Evolutionary conservation across 768 basidiomycete genomes (phyloP), one percentile per base, ranked within the genome.

Genomic region (Phylloporus sp.): DNA sequence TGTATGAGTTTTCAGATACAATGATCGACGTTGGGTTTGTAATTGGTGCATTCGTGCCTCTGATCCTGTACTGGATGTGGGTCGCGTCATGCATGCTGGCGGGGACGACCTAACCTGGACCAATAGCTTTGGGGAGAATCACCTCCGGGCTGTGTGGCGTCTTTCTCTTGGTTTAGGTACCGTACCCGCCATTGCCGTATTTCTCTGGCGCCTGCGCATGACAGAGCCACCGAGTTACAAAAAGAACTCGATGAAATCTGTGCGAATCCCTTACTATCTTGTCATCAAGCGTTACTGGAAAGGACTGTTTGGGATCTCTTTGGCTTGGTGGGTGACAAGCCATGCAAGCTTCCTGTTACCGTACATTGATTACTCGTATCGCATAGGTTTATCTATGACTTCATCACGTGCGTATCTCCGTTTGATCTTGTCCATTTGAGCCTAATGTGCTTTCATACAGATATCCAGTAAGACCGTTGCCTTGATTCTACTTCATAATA

Each of bases 1-100:
- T 22, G 34, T 29, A 45, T 47, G 35, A 55, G 24, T 13, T 53
- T 23, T 5, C 16, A 90, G 88, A 91, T 61, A 68, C 77, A 6
- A 93, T 93, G 92, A 91, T 93, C 59, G 93, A 91, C 63, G 70
- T 84, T 50, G 89, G 88, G 35, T 91, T 91, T 63, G 89, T 91
- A 36, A 61, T 93, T 42, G 72, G 86, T 7, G 76, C 88, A 11
- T 92, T 94, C 56, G 85, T 90, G 4, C 91, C 91, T 13, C 76
- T 95, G 6, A 86, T 95, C 24, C 73, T 93, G 27, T 89, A 82
- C 62, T 93, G 91, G 92, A 95, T 95, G 85, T 89, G 55, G 40
- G 85, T 72, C 18, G 41, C 22, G 13, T 42, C 43, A 23, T 47
- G 45, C 41, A 20, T 31, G 24, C 2, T 20, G 26, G 16, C 16